These are phyloP conservation scores for Casuarina equisetifolia DNA, from an alignment of 306 rosid genomes.

Conservation along the genomic window DNA sequence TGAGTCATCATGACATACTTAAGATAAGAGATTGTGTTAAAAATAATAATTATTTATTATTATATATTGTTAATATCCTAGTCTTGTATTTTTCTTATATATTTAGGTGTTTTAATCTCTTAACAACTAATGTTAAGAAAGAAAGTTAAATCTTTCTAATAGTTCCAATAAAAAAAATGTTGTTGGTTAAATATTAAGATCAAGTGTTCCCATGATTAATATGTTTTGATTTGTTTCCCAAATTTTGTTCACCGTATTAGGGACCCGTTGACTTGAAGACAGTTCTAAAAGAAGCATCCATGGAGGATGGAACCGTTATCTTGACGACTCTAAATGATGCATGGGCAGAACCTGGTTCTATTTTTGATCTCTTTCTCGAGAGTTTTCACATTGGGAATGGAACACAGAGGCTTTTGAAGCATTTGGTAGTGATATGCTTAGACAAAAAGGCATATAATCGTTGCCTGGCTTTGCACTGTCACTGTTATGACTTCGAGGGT, in stretches of 20 bases:
- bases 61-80: too few species aligned
- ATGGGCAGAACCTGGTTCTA: conserved; percentile 78
- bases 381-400: conserved; percentile 65
- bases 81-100: too few species aligned
- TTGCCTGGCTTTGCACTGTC: conserved; percentile 61
- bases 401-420: conserved; percentile 56
- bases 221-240: not conserved
- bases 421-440: conserved; percentile 63
- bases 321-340: conserved; percentile 81
- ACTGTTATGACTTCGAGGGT: conserved; percentile 53
- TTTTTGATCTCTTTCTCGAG: conserved; percentile 70
- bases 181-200: too few species aligned
- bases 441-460: conserved; percentile 69
- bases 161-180: too few species aligned
- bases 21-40: too few species aligned
- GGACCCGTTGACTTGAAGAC: conserved; percentile 26
- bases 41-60: too few species aligned
- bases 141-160: too few species aligned
- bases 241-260: conserved; percentile 3
- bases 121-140: too few species aligned
- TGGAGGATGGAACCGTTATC: conserved; percentile 61
- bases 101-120: too few species aligned
- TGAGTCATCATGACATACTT: too few species aligned
- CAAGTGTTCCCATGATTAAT: not conserved
- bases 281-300: conserved; percentile 55